These are phyloP conservation scores for Pseudozyma flocculosa DNA, from an alignment of 1,284 basidiomycete genomes.

Conservation along the genomic window DNA sequence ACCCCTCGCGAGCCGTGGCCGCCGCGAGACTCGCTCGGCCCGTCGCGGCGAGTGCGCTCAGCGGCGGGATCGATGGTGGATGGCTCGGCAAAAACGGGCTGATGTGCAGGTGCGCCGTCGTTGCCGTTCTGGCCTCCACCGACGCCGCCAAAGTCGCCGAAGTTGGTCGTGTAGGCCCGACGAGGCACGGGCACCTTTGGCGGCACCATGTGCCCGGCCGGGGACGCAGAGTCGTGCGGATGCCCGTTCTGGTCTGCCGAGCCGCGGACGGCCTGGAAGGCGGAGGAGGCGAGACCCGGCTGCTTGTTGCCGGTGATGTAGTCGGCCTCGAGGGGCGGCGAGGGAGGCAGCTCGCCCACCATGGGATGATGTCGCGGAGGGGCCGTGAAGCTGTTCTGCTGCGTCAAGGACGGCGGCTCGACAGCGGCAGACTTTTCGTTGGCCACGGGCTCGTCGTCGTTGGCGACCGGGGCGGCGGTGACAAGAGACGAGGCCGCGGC, in stretches of 20 bases:
- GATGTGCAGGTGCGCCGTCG: too few species aligned
- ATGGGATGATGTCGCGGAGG: slow-evolving; percentile 39
- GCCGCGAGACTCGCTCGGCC: too few species aligned
- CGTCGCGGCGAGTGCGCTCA: too few species aligned
- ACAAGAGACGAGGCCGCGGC: slow-evolving; percentile 5
- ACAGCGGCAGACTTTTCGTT: background rate
- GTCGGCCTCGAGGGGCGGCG: slow-evolving; percentile 45
- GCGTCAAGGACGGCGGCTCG: slow-evolving; percentile 8
- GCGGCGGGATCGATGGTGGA: too few species aligned
- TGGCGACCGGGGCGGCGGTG: background rate
- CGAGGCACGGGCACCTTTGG: slow-evolving; percentile 22
- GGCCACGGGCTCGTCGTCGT: background rate
- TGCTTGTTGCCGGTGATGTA: slow-evolving; percentile 21
- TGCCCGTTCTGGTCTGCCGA: background rate
- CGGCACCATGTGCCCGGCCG: background rate
- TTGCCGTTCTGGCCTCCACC: too few species aligned
- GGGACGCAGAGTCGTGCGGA: too few species aligned
- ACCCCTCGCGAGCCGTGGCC: background rate
- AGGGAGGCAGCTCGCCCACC: slow-evolving; percentile 47
- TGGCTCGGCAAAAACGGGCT: too few species aligned
- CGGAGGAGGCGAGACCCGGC: slow-evolving; percentile 2
- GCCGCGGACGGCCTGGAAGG: background rate
- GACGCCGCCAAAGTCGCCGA: background rate
- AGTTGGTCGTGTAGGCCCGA: slow-evolving; percentile 24
- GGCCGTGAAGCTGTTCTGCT: slow-evolving; percentile 31